Evolutionary conservation across 495 filamentous ascomycete species (phyloP).

Genomic region (Penicillium malachiteum): DNA sequence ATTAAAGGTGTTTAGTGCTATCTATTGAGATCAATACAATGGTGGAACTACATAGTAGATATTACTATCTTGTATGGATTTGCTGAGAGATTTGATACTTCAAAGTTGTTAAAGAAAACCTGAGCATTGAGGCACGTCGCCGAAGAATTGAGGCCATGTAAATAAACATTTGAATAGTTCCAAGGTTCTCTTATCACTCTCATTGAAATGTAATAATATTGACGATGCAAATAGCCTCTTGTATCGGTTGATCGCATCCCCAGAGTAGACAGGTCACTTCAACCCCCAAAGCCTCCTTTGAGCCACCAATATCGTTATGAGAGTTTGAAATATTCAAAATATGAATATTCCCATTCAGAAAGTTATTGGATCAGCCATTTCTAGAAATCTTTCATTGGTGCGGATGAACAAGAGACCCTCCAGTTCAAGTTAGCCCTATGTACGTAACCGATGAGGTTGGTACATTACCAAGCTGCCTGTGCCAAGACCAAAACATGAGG

Average conservation of each 20-base stretch:
- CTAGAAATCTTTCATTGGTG: conserved; percentile 9
- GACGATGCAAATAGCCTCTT: neutral
- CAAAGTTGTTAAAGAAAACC: no score
- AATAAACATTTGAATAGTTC: neutral
- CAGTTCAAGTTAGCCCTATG: conserved; percentile 20
- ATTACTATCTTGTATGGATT: no score
- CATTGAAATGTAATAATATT: neutral
- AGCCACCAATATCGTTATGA: no score
- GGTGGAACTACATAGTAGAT: no score
- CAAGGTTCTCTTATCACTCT: neutral
- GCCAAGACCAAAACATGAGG: conserved; percentile 9
- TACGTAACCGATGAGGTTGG: conserved; percentile 26
- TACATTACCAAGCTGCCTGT: conserved; percentile 23
- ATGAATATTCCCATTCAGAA: conserved; percentile 8
- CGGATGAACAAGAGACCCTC: conserved; percentile 12
- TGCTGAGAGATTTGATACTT: no score
- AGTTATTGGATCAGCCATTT: conserved; percentile 7
- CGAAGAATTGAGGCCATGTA: neutral
- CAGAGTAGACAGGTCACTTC: conserved; percentile 16
- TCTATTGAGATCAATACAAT: no score
- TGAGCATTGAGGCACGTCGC: no score
- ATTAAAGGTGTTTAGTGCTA: no score
- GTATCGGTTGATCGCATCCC: conserved; percentile 16
- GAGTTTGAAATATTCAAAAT: neutral
- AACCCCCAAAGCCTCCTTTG: neutral